phyloP scores from a whole-genome alignment of 2,329 filamentous ascomycete species.

The Aspergillus melleus region DNA sequence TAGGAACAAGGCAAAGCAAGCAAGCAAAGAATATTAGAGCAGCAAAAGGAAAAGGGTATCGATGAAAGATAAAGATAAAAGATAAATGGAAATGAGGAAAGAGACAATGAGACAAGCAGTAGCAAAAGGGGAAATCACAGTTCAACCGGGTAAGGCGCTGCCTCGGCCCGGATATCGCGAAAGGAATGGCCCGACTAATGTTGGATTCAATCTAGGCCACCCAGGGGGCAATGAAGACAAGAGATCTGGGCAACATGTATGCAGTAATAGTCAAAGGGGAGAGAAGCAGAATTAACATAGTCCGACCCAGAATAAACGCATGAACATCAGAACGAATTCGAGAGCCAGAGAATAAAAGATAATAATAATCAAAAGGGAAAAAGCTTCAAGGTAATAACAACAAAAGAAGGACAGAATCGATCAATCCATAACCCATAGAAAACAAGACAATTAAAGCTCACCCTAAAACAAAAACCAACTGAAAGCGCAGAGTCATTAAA shows the following conservation, averaged over 20 bases:
- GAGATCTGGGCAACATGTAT: not conserved
- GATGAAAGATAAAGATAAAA: constrained; percentile 27
- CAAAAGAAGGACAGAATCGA: constrained; percentile 11
- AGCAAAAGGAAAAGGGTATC: constrained; percentile 35
- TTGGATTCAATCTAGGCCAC: not conserved
- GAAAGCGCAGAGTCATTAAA: constrained; percentile 19
- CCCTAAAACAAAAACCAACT: constrained; percentile 28
- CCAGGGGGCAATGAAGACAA: not conserved
- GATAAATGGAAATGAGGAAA: constrained; percentile 7
- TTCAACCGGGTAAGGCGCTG: not conserved
- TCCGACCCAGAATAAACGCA: not conserved
- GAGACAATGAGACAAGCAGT: not conserved
- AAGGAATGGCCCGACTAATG: not conserved
- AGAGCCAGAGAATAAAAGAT: not conserved
- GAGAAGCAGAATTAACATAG: not conserved
- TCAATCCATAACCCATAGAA: constrained; percentile 29
- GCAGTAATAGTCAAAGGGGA: not conserved
- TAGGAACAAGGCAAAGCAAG: constrained; percentile 6
- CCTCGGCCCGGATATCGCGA: no score
- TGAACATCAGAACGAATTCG: not conserved
- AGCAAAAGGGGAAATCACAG: not conserved
- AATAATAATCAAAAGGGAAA: not conserved
- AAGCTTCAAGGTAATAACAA: not conserved
- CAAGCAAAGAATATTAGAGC: constrained; percentile 17
- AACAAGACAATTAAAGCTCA: constrained; percentile 27